Evolutionary conservation across 371 early-diverging fungal species (phyloP).

Genomic region (Blastocladiella emersonii): DNA sequence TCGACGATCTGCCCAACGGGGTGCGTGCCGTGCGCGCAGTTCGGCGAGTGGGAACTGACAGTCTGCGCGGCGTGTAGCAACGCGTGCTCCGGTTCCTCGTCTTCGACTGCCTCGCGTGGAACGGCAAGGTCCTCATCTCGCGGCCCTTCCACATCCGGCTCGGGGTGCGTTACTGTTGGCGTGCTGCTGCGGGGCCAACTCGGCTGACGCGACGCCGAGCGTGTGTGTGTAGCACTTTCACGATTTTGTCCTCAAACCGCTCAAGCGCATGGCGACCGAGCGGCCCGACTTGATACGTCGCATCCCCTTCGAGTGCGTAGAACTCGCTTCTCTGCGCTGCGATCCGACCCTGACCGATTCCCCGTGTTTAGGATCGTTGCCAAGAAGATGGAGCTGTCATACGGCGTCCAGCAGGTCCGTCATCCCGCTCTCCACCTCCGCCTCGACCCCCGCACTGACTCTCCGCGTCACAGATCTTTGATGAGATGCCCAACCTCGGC

Average conservation of each 20-base stretch:
- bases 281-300: constrained; percentile 22
- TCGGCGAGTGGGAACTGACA: no score
- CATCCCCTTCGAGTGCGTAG: constrained; percentile 50
- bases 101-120: constrained; percentile 51
- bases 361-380: constrained; percentile 30
- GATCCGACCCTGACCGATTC: no score
- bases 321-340: not conserved
- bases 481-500: constrained; percentile 46
- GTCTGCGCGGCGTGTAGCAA: no score
- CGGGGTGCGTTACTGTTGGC: constrained; percentile 32
- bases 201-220: no score
- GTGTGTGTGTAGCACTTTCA: not conserved
- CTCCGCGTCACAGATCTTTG: constrained; percentile 37
- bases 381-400: constrained; percentile 56
- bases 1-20: constrained; percentile 38
- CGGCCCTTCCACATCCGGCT: constrained; percentile 48
- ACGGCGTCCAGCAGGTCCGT: constrained; percentile 41
- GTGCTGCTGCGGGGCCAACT: no score
- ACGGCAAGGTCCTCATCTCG: constrained; percentile 37
- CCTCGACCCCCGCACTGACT: no score
- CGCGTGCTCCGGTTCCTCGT: constrained; percentile 37
- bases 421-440: no score
- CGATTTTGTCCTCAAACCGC: constrained; percentile 36
- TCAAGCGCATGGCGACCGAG: constrained; percentile 13
- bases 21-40: constrained; percentile 18